phyloP scores from a whole-genome alignment of 768 basidiomycete species.

The Boletus eberwhitei region DNA sequence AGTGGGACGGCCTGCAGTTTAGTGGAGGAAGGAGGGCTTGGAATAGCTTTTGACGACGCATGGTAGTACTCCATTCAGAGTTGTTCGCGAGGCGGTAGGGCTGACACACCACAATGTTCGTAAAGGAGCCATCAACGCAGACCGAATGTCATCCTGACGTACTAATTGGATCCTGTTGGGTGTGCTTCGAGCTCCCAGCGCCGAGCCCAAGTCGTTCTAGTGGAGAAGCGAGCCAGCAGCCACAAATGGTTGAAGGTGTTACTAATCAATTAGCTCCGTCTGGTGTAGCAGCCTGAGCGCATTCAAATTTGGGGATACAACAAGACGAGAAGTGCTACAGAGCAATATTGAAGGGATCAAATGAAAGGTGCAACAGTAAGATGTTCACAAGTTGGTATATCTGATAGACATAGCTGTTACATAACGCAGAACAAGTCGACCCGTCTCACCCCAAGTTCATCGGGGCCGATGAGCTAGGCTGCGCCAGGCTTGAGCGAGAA shows the following conservation, averaged over 20 bases:
- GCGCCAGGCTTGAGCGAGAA: not conserved
- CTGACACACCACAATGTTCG: not conserved
- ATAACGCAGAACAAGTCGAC: not conserved
- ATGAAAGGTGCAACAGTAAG: not conserved
- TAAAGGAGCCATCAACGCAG: not conserved
- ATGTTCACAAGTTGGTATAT: not conserved
- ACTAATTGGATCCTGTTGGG: not conserved
- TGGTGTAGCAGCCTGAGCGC: too few species aligned
- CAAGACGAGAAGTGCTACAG: not conserved
- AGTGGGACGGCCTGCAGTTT: slow-evolving; percentile 7
- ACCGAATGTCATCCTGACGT: not conserved
- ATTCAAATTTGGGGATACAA: too few species aligned
- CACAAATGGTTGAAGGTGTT: not conserved
- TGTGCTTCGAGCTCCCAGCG: not conserved
- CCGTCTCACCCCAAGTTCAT: too few species aligned
- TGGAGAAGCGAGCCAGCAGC: not conserved
- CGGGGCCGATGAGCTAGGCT: not conserved
- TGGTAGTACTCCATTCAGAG: slow-evolving; percentile 15
- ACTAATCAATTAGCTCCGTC: not conserved
- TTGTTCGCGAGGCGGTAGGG: not conserved
- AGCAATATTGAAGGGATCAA: not conserved
- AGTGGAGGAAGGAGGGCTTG: not conserved
- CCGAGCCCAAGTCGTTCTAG: too few species aligned
- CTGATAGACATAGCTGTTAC: not conserved
- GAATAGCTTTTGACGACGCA: not conserved